Percentiles rank a stretch among this genome's conserved stretches.
Conservation (phyloP, 805 yeast species). For the Barnettozyma pratensis region DNA sequence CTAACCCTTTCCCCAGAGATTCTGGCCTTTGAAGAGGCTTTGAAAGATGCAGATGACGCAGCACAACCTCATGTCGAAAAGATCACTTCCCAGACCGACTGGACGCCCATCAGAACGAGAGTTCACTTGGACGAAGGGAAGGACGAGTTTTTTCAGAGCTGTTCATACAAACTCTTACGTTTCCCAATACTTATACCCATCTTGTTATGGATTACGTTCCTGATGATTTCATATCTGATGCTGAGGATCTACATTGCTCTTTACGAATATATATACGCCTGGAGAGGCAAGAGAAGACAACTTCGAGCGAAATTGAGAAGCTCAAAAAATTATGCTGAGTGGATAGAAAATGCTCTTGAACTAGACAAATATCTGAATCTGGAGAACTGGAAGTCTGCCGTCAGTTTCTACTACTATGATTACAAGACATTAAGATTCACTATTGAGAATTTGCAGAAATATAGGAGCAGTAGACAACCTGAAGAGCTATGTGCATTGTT, state of each 20-base stretch:
- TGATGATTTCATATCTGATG: conserved; percentile 44
- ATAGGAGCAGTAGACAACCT: conserved; percentile 19
- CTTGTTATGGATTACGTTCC: conserved; percentile 46
- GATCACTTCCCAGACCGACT: conserved; percentile 40
- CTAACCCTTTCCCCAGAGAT: conserved; percentile 22
- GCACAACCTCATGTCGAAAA: conserved; percentile 25
- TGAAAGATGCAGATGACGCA: conserved; percentile 11
- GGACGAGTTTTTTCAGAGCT: conserved; percentile 30
- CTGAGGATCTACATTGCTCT: conserved; percentile 58
- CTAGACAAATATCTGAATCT: conserved; percentile 54
- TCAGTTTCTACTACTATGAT: conserved; percentile 63
- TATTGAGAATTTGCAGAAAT: conserved; percentile 34
- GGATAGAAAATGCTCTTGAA: conserved; percentile 52
- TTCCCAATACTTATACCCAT: conserved; percentile 60
- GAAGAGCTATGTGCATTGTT: conserved; percentile 50
- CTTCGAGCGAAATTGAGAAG: conserved; percentile 45
- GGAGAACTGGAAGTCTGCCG: conserved; percentile 60
- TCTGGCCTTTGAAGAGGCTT: conserved; percentile 33
- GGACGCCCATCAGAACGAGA: conserved; percentile 38
- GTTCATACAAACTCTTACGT: conserved; percentile 46
- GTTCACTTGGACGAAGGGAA: conserved; percentile 10
- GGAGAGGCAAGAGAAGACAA: conserved; percentile 52
- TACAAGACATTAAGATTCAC: conserved; percentile 52
- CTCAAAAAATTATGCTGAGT: conserved; percentile 52
- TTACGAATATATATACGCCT: conserved; percentile 53